Evolutionary conservation across 2,329 filamentous ascomycete species (phyloP).

Genomic region (Scedosporium minutisporum): DNA sequence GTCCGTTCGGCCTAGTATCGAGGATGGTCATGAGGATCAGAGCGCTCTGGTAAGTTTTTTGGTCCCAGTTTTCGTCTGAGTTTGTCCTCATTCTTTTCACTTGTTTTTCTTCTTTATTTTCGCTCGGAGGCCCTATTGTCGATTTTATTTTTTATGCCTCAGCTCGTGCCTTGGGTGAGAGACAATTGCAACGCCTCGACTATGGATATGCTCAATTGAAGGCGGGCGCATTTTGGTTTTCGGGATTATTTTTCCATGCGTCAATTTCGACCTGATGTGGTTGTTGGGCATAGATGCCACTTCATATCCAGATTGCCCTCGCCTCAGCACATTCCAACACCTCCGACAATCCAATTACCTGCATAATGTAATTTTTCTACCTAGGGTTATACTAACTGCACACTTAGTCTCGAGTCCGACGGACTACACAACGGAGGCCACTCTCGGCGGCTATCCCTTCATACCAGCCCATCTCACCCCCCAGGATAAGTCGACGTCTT

Average conservation of each 20-base stretch:
- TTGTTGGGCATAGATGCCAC: slow-evolving; percentile 1
- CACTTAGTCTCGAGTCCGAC: slow-evolving; percentile 36
- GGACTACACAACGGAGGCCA: slow-evolving; percentile 39
- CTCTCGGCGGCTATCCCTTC: slow-evolving; percentile 41
- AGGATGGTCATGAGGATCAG: slow-evolving; percentile 20
- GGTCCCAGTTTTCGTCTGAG: slow-evolving; percentile 2
- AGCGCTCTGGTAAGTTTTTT: slow-evolving; percentile 36
- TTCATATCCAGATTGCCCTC: not conserved
- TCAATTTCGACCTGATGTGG: slow-evolving; percentile 10
- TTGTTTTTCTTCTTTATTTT: slow-evolving; percentile 9
- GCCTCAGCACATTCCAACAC: not conserved
- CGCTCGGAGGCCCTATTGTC: slow-evolving; percentile 2
- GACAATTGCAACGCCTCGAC: not conserved
- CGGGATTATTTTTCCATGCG: not conserved
- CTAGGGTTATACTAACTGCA: slow-evolving; percentile 1
- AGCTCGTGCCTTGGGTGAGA: not conserved
- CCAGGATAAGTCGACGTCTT: slow-evolving; percentile 40
- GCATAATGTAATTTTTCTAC: not conserved
- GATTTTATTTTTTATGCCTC: not conserved
- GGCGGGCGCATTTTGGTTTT: not conserved
- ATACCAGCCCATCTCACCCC: slow-evolving; percentile 39
- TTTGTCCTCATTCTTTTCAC: slow-evolving; percentile 2
- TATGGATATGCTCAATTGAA: not conserved
- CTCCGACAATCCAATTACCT: not conserved
- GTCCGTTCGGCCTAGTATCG: slow-evolving; percentile 20